Percentiles rank a stretch among this genome's conserved stretches.
These are phyloP conservation scores for Henckelia pumila DNA, from an alignment of 257 asterid species.

Conservation along the genomic window DNA sequence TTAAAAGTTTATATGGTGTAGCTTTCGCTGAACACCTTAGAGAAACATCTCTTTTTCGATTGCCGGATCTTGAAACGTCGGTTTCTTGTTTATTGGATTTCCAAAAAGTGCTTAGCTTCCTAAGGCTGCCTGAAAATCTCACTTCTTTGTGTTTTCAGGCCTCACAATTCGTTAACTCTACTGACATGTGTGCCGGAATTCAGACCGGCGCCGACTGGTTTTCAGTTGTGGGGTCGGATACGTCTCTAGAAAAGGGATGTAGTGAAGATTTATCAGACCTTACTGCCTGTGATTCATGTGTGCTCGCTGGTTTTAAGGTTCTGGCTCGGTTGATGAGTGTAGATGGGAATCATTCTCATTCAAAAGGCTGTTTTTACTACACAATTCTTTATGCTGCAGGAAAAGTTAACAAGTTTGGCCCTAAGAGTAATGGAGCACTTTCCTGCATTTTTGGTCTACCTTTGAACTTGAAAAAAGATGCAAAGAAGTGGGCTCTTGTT, in stretches of 20 bases:
- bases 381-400: conserved; percentile 61
- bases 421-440: conserved; percentile 44
- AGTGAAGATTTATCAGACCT: conserved; percentile 32
- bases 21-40: conserved; percentile 49
- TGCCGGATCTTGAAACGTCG: conserved; percentile 42
- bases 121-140: conserved; percentile 34
- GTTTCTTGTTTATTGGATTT: conserved; percentile 50
- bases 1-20: conserved; percentile 53
- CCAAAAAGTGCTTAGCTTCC: conserved; percentile 39
- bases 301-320: conserved; percentile 49
- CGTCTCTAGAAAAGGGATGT: conserved; percentile 43
- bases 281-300: conserved; percentile 51
- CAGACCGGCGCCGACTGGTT: conserved; percentile 47
- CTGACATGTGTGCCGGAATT: conserved; percentile 47
- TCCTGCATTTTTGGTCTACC: conserved; percentile 63
- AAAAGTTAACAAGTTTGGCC: conserved; percentile 47
- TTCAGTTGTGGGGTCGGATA: conserved; percentile 28
- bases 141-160: conserved; percentile 43
- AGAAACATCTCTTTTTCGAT: conserved; percentile 44
- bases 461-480: conserved; percentile 10
- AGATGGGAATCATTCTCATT: conserved; percentile 42
- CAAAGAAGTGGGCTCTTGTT: conserved; percentile 20
- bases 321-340: conserved; percentile 36
- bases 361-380: conserved; percentile 52
- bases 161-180: conserved; percentile 38